Evolutionary conservation across 345 rosid species (phyloP).

Genomic region (Eucalyptus camaldulensis): DNA sequence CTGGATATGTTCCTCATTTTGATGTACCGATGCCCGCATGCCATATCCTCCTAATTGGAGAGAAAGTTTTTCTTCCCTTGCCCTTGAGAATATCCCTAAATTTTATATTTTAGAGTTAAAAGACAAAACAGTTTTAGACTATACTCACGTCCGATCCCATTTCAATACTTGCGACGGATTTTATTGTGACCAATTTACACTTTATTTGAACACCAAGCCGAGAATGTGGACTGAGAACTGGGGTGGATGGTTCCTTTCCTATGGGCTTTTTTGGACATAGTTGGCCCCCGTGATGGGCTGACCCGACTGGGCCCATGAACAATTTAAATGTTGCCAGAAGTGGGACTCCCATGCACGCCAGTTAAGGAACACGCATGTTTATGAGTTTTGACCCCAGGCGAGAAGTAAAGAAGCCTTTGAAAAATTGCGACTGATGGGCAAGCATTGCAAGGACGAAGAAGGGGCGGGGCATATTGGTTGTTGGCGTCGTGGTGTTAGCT

Average conservation of each 20-base stretch:
- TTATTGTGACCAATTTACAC: too few species aligned
- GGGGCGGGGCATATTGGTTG: neutral
- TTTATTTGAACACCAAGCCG: too few species aligned
- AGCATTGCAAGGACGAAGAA: neutral
- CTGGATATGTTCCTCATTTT: accelerated
- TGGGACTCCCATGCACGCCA: neutral
- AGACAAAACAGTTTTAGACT: accelerated
- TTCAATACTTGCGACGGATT: too few species aligned
- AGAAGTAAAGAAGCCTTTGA: neutral
- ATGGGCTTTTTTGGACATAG: neutral
- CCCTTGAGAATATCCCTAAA: too few species aligned
- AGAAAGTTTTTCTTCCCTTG: too few species aligned
- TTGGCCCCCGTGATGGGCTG: neutral
- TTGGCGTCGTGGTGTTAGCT: neutral
- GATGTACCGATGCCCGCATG: accelerated
- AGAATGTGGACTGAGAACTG: too few species aligned
- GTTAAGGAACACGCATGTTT: neutral
- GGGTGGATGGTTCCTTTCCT: too few species aligned
- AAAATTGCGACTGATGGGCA: neutral
- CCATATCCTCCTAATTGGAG: accelerated
- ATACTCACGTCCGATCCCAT: too few species aligned
- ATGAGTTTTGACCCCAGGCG: neutral
- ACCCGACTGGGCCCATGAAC: neutral
- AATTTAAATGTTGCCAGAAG: neutral
- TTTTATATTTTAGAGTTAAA: too few species aligned